These are phyloP conservation scores for Orbilia brochopaga DNA, from an alignment of 2,329 filamentous ascomycete species.

Conservation along the genomic window DNA sequence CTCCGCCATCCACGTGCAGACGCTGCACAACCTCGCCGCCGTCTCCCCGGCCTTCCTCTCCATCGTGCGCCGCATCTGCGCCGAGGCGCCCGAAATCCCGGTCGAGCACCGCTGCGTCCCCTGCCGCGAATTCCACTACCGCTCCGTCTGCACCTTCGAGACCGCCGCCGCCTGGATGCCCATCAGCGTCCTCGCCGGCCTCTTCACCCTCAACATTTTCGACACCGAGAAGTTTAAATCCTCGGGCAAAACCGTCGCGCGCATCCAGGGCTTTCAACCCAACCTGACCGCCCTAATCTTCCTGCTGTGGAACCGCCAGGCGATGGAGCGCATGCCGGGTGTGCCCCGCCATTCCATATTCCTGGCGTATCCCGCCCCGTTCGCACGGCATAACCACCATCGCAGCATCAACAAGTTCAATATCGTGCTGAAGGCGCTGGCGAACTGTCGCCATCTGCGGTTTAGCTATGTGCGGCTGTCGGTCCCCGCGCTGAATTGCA, in stretches of 20 bases:
- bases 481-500: constrained; percentile 21
- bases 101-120: constrained; percentile 11
- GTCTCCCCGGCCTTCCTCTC: constrained; percentile 26
- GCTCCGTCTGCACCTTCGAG: constrained; percentile 27
- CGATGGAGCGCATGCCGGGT: constrained; percentile 25
- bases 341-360: constrained; percentile 23
- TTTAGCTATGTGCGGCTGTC: constrained; percentile 29
- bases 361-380: constrained; percentile 13
- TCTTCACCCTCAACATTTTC: constrained; percentile 33
- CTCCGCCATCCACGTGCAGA: constrained; percentile 37
- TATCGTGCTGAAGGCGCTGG: constrained; percentile 23
- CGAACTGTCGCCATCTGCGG: constrained; percentile 24
- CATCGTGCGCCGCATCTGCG: constrained; percentile 36
- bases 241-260: constrained; percentile 19
- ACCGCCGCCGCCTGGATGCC: constrained; percentile 44
- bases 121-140: constrained; percentile 1
- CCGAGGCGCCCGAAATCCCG: constrained; percentile 23
- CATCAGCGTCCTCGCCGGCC: constrained; percentile 30
- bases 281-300: constrained; percentile 27
- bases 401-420: constrained; percentile 31
- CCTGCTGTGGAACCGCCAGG: constrained; percentile 32
- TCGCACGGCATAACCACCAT: constrained; percentile 21
- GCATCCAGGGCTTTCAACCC: constrained; percentile 22
- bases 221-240: constrained; percentile 13
- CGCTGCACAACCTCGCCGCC: constrained; percentile 20